Percentiles rank a stretch among this genome's conserved stretches.
phyloP scores from a whole-genome alignment of 176 grass and related monocot species.

The Oryza meridionalis region DNA sequence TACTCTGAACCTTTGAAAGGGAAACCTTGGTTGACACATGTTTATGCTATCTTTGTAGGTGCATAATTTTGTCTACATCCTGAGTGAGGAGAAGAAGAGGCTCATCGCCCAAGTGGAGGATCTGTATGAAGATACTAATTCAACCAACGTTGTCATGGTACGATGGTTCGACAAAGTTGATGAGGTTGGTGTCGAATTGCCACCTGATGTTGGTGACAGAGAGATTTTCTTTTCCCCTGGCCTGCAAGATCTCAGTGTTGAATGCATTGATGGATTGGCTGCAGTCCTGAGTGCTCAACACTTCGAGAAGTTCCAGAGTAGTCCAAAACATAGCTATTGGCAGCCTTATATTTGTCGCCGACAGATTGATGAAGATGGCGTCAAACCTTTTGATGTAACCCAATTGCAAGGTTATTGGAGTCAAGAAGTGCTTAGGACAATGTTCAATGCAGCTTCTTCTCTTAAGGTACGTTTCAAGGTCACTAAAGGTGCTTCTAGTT shows the following conservation, averaged over 20 bases:
- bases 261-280: conserved; percentile 96
- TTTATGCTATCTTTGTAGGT: conserved; percentile 52
- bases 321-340: conserved; percentile 41
- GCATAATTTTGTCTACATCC: conserved; percentile 86
- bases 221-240: conserved; percentile 92
- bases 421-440: conserved; percentile 77
- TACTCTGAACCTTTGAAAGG: background rate
- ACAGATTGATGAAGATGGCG: conserved; percentile 68
- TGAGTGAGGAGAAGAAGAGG: conserved; percentile 82
- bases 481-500: conserved; percentile 44
- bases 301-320: conserved; percentile 71
- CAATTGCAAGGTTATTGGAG: conserved; percentile 92
- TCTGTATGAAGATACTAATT: conserved; percentile 80
- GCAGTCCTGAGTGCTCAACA: conserved; percentile 77
- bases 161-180: conserved; percentile 91
- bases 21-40: conserved; percentile 34
- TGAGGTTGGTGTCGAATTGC: conserved; percentile 69
- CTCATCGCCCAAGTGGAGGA: conserved; percentile 94
- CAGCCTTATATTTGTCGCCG: conserved; percentile 70
- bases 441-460: conserved; percentile 61
- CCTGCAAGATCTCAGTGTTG: conserved; percentile 87
- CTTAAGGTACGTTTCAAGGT: conserved; percentile 81
- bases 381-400: conserved; percentile 79
- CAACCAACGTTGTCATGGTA: conserved; percentile 73
- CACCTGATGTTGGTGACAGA: conserved; percentile 55